Evolutionary conservation across 805 yeast genomes (phyloP).

Genomic region (Lachancea mirantina): DNA sequence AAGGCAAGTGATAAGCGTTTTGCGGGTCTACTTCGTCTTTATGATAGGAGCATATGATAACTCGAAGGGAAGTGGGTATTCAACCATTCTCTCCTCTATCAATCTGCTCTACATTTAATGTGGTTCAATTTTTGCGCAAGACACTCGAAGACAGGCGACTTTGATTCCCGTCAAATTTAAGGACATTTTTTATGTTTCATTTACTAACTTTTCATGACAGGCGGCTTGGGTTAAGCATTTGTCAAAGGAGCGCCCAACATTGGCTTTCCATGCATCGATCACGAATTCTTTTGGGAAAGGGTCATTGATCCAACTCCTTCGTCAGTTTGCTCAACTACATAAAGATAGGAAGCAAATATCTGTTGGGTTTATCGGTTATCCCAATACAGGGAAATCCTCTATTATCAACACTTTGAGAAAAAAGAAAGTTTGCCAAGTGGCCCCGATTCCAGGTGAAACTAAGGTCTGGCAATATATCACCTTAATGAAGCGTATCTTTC

Average conservation of each 20-base stretch:
- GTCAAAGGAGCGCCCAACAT: slow-evolving; percentile 85
- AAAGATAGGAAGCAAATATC: slow-evolving; percentile 92
- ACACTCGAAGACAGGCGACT: neutral
- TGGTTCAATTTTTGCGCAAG: slow-evolving; percentile 1
- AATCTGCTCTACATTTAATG: no score
- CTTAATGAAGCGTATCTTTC: slow-evolving; percentile 87
- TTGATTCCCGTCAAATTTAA: neutral
- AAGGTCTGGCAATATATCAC: slow-evolving; percentile 99
- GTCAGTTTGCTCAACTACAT: slow-evolving; percentile 89
- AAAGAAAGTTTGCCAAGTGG: slow-evolving; percentile 94
- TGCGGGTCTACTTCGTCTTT: no score
- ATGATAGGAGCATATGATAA: no score
- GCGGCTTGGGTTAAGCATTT: slow-evolving; percentile 98
- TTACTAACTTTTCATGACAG: slow-evolving; percentile 36
- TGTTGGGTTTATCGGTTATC: slow-evolving; percentile 96
- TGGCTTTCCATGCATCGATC: slow-evolving; percentile 97
- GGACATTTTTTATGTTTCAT: slow-evolving; percentile 11
- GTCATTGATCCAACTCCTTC: slow-evolving; percentile 80
- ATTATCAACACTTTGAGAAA: slow-evolving; percentile 88
- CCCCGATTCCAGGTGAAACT: slow-evolving; percentile 98
- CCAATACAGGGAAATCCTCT: slow-evolving; percentile 96
- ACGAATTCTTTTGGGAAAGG: slow-evolving; percentile 98
- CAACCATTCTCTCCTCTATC: no score
- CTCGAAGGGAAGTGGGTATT: no score
- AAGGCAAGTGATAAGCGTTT: no score